A percentile compares a stretch with the other conserved stretches of the same genome.
phyloP scores from a whole-genome alignment of 768 basidiomycete species.

The Psilocybe sp. region DNA sequence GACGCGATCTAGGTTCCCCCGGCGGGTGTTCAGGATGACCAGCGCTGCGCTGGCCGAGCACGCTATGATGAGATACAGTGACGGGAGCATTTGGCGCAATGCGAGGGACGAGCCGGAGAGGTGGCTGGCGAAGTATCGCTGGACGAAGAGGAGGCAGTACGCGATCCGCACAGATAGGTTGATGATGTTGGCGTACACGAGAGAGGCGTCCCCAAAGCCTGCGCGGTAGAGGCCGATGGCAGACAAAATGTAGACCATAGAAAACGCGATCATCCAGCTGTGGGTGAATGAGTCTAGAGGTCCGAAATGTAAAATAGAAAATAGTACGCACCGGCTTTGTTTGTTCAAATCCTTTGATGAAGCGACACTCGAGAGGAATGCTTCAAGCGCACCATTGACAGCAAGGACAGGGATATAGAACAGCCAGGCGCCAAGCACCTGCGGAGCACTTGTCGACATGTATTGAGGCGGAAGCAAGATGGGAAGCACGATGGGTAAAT shows the following conservation, averaged over 20 bases:
- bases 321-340: conserved; percentile 56
- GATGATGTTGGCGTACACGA: conserved; percentile 75
- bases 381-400: conserved; percentile 89
- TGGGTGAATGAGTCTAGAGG: background rate
- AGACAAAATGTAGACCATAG: conserved; percentile 59
- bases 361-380: conserved; percentile 83
- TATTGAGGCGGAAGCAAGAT: conserved; percentile 72
- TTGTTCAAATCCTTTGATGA: conserved; percentile 58
- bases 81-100: conserved; percentile 15
- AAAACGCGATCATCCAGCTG: conserved; percentile 81
- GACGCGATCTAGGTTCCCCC: too few species aligned
- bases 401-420: conserved; percentile 89
- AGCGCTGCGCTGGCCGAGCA: too few species aligned
- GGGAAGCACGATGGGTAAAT: conserved; percentile 65
- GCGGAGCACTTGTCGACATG: conserved; percentile 73
- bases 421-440: conserved; percentile 75
- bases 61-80: too few species aligned
- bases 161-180: conserved; percentile 62
- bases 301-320: conserved; percentile 1
- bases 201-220: conserved; percentile 59
- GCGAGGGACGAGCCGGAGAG: conserved; percentile 12
- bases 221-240: conserved; percentile 45
- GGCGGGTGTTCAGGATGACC: too few species aligned
- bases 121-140: conserved; percentile 39
- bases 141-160: conserved; percentile 54